A percentile compares a stretch with the other conserved stretches of the same genome.
phyloP scores from a whole-genome alignment of 441 rosid species.

The Populus trichocarpa region DNA sequence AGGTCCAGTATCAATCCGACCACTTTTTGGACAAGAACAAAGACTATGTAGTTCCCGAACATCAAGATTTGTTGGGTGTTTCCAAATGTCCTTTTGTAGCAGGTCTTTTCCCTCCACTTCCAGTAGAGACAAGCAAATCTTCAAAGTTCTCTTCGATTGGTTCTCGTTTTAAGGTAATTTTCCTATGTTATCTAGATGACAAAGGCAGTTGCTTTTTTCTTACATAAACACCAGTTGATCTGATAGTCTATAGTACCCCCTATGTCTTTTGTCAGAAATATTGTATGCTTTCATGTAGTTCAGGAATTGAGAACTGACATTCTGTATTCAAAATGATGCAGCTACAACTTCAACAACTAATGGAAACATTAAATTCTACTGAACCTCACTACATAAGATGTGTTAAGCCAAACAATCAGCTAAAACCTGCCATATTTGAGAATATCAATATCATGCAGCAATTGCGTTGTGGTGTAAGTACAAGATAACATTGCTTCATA shows the following conservation, averaged over 20 bases:
- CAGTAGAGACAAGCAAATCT: slow-evolving; percentile 89
- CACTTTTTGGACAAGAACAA: slow-evolving; percentile 98
- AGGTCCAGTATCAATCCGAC: slow-evolving; percentile 94
- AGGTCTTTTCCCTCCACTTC: slow-evolving; percentile 88
- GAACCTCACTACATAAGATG: slow-evolving; percentile 98
- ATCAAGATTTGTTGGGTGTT: slow-evolving; percentile 79
- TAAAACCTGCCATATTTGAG: slow-evolving; percentile 95
- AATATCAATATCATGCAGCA: slow-evolving; percentile 97
- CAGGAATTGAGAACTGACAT: slow-evolving; percentile 19
- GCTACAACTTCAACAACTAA: slow-evolving; percentile 83
- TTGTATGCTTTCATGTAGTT: slow-evolving; percentile 7
- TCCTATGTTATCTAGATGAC: slow-evolving; percentile 15
- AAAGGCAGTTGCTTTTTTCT: neutral
- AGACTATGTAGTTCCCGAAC: slow-evolving; percentile 95
- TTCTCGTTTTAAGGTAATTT: slow-evolving; percentile 87
- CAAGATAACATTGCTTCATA: slow-evolving; percentile 13
- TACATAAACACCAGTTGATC: neutral
- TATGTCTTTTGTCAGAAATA: slow-evolving; percentile 1
- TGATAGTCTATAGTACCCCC: neutral
- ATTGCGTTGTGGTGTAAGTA: slow-evolving; percentile 93
- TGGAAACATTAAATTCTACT: slow-evolving; percentile 94
- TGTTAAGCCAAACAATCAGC: slow-evolving; percentile 91
- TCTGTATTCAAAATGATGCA: slow-evolving; percentile 42
- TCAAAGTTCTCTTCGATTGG: slow-evolving; percentile 97
- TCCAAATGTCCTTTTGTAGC: slow-evolving; percentile 87